phyloP scores from a whole-genome alignment of 176 grass and related monocot species.

The Carex myosuroides region DNA sequence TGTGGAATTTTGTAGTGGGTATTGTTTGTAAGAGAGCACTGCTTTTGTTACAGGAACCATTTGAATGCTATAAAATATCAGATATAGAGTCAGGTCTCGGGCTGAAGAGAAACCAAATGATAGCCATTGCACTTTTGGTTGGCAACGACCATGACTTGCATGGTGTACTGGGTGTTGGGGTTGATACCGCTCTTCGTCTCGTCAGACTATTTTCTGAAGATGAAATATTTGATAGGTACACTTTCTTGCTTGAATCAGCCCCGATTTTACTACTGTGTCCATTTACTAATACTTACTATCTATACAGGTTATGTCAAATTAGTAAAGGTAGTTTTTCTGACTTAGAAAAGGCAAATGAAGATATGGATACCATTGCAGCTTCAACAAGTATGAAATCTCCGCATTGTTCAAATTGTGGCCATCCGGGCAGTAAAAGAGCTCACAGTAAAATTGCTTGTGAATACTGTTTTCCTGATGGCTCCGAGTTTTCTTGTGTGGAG shows the following conservation, averaged over 20 bases:
- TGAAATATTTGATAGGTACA: constrained; percentile 67
- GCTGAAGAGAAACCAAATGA: constrained; percentile 91
- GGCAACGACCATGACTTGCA: constrained; percentile 77
- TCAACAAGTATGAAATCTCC: constrained; percentile 37
- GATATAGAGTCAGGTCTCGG: constrained; percentile 81
- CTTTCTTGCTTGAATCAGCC: background rate
- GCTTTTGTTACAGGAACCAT: constrained; percentile 64
- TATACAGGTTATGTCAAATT: constrained; percentile 63
- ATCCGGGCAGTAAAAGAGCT: constrained; percentile 77
- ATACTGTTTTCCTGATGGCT: constrained; percentile 51
- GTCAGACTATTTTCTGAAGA: constrained; percentile 61
- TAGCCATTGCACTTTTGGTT: constrained; percentile 78
- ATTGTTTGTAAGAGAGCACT: background rate
- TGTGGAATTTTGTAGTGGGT: background rate
- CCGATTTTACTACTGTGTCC: constrained; percentile 13
- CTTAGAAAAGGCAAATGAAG: constrained; percentile 33
- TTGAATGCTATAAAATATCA: constrained; percentile 86
- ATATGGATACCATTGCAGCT: constrained; percentile 33
- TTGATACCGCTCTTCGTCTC: constrained; percentile 73
- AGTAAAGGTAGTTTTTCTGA: constrained; percentile 48
- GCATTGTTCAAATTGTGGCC: constrained; percentile 82
- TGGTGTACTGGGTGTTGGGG: constrained; percentile 72
- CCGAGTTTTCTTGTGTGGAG: constrained; percentile 41
- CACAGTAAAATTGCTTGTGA: constrained; percentile 66
- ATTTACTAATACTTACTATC: constrained; percentile 7